Conservation (phyloP, 2,329 filamentous ascomycete species). For the Emydomyces testavorans region DNA sequence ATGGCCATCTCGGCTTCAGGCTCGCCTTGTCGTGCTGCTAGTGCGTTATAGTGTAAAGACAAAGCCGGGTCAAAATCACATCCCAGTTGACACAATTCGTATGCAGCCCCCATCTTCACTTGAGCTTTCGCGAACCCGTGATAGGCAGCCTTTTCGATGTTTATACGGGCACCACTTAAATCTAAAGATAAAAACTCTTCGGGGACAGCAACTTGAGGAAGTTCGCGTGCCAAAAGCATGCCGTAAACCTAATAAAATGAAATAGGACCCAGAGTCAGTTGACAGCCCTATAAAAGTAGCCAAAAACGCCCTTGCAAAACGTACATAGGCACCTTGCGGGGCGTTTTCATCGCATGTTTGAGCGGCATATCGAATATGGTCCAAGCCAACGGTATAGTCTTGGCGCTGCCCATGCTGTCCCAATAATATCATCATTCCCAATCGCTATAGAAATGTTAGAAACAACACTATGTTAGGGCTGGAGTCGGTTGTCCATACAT, state of each 20-base stretch:
- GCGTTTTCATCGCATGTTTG: slow-evolving; percentile 89
- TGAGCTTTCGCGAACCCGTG: slow-evolving; percentile 93
- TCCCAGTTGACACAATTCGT: slow-evolving; percentile 83
- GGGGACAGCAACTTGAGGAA: slow-evolving; percentile 81
- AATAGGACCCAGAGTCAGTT: background rate
- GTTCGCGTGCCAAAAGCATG: slow-evolving; percentile 80
- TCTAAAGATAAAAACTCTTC: slow-evolving; percentile 59
- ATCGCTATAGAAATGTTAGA: slow-evolving; percentile 44
- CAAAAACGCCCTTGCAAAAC: slow-evolving; percentile 16
- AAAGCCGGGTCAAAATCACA: slow-evolving; percentile 91
- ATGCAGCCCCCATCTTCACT: slow-evolving; percentile 91
- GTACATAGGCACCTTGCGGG: slow-evolving; percentile 78
- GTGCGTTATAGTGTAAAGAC: slow-evolving; percentile 88
- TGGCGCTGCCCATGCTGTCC: slow-evolving; percentile 85
- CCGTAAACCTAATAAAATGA: slow-evolving; percentile 53
- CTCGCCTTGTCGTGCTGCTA: slow-evolving; percentile 85
- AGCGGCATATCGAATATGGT: slow-evolving; percentile 72
- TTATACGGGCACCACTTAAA: slow-evolving; percentile 61
- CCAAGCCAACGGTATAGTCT: slow-evolving; percentile 64
- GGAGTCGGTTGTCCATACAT: slow-evolving; percentile 32
- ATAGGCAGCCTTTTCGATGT: slow-evolving; percentile 93
- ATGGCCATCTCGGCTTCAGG: slow-evolving; percentile 90
- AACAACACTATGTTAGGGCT: slow-evolving; percentile 1
- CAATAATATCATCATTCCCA: slow-evolving; percentile 95
- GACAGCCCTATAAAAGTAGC: background rate